Conservation (phyloP, 75 land plant genomes). For the Larix kaempferi region DNA sequence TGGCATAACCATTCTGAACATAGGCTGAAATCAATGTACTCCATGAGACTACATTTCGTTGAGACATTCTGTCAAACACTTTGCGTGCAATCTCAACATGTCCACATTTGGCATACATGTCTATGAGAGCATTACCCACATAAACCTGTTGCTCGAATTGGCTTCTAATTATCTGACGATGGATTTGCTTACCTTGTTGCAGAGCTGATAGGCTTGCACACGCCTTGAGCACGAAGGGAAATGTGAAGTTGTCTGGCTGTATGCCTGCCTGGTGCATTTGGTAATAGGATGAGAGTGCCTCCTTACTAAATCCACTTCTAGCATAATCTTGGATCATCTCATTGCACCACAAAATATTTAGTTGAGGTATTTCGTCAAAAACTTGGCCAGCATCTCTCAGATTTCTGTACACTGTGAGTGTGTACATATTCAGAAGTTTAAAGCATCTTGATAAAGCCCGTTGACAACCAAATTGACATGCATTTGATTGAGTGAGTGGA, state of each 20-base stretch:
- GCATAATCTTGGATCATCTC: conserved; percentile 63
- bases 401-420: conserved; percentile 20
- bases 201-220: conserved; percentile 47
- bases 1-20: conserved; percentile 21
- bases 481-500: conserved; percentile 32
- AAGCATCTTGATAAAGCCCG: conserved; percentile 30
- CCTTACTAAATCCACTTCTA: conserved; percentile 37
- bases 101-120: conserved; percentile 41
- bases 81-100: conserved; percentile 23
- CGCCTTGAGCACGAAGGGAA: conserved; percentile 59
- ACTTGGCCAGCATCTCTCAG: conserved; percentile 40
- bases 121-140: conserved; percentile 50
- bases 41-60: conserved; percentile 69
- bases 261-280: conserved; percentile 66
- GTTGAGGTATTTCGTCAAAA: conserved; percentile 50
- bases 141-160: conserved; percentile 32
- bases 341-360: conserved; percentile 50
- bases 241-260: conserved; percentile 53
- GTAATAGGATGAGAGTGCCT: conserved; percentile 55
- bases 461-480: conserved; percentile 41
- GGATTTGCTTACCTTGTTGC: conserved; percentile 51
- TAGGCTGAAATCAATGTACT: conserved; percentile 64
- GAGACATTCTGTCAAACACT: conserved; percentile 48
- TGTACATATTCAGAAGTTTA: conserved; percentile 50
- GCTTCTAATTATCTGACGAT: conserved; percentile 40